These are phyloP conservation scores for Leptographium galeiforme DNA, from an alignment of 2,329 filamentous ascomycete genomes.

Conservation along the genomic window DNA sequence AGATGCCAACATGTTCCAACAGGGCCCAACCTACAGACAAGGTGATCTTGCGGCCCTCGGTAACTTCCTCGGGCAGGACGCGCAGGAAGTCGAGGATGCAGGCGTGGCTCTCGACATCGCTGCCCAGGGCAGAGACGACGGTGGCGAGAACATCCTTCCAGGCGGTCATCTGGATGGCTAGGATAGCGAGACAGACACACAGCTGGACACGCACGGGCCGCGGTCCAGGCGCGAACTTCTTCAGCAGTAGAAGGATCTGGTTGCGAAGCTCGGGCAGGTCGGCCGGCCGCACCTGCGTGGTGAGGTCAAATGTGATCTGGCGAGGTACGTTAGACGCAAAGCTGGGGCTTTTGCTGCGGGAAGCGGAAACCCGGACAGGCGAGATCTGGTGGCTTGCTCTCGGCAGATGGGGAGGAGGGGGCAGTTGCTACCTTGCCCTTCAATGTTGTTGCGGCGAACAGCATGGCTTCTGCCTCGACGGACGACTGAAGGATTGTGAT, in stretches of 20 bases:
- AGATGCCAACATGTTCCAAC: too few relatives aligned
- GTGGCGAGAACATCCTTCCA: constrained; percentile 88
- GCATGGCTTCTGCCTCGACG: constrained; percentile 69
- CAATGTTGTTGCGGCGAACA: constrained; percentile 92
- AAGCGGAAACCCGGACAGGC: background rate
- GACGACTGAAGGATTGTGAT: constrained; percentile 76
- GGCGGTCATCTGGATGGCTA: constrained; percentile 89
- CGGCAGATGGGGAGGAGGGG: constrained; percentile 9
- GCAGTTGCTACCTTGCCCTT: constrained; percentile 72
- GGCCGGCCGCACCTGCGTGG: constrained; percentile 64
- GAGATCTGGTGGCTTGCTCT: background rate
- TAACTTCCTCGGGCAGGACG: constrained; percentile 96
- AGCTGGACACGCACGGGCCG: constrained; percentile 81
- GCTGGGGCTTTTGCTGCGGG: background rate
- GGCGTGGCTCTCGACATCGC: constrained; percentile 63
- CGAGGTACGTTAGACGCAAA: background rate
- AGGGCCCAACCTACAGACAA: constrained; percentile 68
- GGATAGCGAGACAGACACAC: constrained; percentile 83
- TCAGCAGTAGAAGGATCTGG: constrained; percentile 70
- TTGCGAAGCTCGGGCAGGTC: constrained; percentile 67
- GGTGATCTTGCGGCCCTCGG: constrained; percentile 98
- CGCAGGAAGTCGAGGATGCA: constrained; percentile 92
- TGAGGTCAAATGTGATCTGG: constrained; percentile 91
- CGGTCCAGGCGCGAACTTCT: constrained; percentile 67
- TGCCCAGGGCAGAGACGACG: constrained; percentile 66